Percentiles rank a stretch among this genome's conserved stretches.
Conservation (phyloP, 495 filamentous ascomycete genomes). For the Neurospora africana region DNA sequence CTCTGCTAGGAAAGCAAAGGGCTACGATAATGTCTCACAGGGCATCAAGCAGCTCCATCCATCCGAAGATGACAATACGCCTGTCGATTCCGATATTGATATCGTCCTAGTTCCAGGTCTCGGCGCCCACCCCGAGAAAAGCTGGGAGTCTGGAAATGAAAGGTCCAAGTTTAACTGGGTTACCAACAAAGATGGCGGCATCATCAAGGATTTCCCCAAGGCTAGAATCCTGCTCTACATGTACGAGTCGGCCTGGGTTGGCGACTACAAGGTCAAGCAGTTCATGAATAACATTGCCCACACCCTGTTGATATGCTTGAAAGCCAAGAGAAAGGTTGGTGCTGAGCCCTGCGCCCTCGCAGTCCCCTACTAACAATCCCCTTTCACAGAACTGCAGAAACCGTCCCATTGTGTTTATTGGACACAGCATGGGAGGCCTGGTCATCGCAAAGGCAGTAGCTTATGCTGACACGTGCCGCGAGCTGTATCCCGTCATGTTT, state of each 20-base stretch:
- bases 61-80: neutral
- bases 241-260: neutral
- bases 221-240: neutral
- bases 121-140: neutral
- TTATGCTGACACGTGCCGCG: conserved; percentile 17
- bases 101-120: neutral
- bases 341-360: conserved; percentile 6
- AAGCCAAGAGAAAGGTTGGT: neutral
- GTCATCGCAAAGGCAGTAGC: conserved; percentile 36
- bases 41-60: neutral
- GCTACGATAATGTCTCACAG: neutral
- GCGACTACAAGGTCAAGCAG: conserved; percentile 1
- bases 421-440: conserved; percentile 56
- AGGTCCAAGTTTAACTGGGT: neutral
- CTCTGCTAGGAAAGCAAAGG: neutral
- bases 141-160: neutral
- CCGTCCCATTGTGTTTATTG: conserved; percentile 10
- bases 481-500: conserved; percentile 23
- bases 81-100: neutral
- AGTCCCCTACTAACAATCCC: conserved; percentile 13
- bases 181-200: neutral
- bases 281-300: conserved; percentile 5
- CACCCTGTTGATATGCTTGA: conserved; percentile 2
- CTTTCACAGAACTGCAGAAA: conserved; percentile 2
- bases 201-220: neutral